phyloP scores from a whole-genome alignment of 192 early-diverging fungal species.

The Chytriomyces sp. region DNA sequence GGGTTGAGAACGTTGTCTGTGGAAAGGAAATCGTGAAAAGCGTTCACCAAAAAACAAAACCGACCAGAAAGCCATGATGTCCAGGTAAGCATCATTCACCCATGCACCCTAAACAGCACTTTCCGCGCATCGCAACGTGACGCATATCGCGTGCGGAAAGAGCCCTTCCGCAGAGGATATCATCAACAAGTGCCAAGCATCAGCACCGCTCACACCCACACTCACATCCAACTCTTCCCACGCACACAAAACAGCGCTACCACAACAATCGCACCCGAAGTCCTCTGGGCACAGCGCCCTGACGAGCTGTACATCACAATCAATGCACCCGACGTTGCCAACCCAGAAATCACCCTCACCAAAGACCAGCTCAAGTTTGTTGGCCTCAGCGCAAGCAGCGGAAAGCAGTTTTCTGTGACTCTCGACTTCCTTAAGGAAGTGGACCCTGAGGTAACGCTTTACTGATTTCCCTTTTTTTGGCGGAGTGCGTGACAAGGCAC shows the following conservation, averaged over 20 bases:
- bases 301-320: constrained; percentile 85
- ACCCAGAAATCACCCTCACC: constrained; percentile 62
- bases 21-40: too few relatives aligned
- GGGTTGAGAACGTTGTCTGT: too few relatives aligned
- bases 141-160: too few relatives aligned
- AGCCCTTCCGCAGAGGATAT: too few relatives aligned
- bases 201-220: neutral
- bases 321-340: constrained; percentile 68
- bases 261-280: constrained; percentile 50
- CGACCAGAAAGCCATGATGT: too few relatives aligned
- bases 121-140: too few relatives aligned
- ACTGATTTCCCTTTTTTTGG: constrained; percentile 9
- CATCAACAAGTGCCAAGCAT: too few relatives aligned
- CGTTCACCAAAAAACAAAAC: too few relatives aligned
- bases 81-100: too few relatives aligned
- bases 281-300: constrained; percentile 90
- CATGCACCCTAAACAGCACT: too few relatives aligned
- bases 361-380: constrained; percentile 66
- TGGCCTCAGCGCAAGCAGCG: constrained; percentile 57
- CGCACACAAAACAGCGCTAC: constrained; percentile 8
- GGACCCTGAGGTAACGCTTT: constrained; percentile 66
- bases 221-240: neutral
- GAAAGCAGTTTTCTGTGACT: constrained; percentile 73
- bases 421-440: constrained; percentile 77
- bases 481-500: neutral